A percentile compares a stretch with the other conserved stretches of the same genome.
These are phyloP conservation scores for Gossypium longicalyx DNA, from an alignment of 345 rosid species.

Conservation along the genomic window DNA sequence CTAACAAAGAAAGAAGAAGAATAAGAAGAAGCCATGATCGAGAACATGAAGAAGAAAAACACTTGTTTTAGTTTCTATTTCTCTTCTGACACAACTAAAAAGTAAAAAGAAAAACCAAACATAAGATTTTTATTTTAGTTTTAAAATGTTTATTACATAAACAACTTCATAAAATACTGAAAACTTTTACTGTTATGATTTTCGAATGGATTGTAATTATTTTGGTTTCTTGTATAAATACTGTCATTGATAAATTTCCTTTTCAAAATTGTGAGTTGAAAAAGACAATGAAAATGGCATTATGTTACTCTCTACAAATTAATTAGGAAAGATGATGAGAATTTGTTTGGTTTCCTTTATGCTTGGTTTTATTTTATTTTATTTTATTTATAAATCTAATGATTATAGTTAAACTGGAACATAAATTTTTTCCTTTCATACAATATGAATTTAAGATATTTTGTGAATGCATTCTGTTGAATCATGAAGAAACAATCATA, in stretches of 20 bases:
- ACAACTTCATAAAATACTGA: neutral
- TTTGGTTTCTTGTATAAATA: neutral
- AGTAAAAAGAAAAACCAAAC: neutral
- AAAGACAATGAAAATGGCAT: neutral
- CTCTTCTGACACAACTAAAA: neutral
- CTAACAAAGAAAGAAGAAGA: slow-evolving; percentile 13
- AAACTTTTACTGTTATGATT: neutral
- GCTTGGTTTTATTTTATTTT: too few relatives aligned
- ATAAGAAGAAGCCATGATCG: slow-evolving; percentile 8
- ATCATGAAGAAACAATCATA: too few relatives aligned
- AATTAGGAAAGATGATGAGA: neutral
- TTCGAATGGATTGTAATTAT: neutral
- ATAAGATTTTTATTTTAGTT: neutral
- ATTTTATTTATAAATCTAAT: too few relatives aligned
- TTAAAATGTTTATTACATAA: too few relatives aligned
- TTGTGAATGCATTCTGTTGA: too few relatives aligned
- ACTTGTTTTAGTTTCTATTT: neutral
- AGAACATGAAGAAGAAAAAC: neutral
- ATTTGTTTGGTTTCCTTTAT: too few relatives aligned
- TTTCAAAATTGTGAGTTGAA: neutral
- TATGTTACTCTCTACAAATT: neutral
- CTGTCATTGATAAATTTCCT: too few relatives aligned
- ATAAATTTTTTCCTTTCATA: too few relatives aligned
- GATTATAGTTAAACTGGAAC: too few relatives aligned
- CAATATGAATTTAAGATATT: too few relatives aligned